Evolutionary conservation across 768 basidiomycete species (phyloP), one percentile per base, ranked within the genome.

Genomic region (Obba rivulosa): DNA sequence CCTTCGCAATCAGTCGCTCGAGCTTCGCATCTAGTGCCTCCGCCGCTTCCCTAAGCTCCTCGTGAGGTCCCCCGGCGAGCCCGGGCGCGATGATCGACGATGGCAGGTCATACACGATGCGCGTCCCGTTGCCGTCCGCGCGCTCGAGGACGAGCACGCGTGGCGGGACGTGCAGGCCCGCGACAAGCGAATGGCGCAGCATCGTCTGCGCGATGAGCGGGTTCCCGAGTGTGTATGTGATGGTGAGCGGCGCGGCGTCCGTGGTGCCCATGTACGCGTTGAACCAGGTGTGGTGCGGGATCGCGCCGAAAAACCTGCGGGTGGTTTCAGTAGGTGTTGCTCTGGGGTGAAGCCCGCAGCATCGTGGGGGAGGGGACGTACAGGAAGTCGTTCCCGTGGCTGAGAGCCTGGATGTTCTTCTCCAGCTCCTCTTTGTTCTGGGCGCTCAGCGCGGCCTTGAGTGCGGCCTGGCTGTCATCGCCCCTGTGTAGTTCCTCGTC

Each of bases 171-270:
- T 73, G 65, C 21, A 67, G 61, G 2, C 66, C 74, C 0, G 67
- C 71, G 14, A 61, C 61, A 37, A 70, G 54, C 49, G 78, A 75
- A 50, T 67, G 57, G 46, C 62, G 55, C 43, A 79, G 45, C 53
- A 80, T 70, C 2, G 57, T 60, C 48, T 75, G 69, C 0, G 77
- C 79, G 40, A 76, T 62, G 42, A 76, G 60, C 2, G 79, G 79
- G 59, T 79, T 79, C 16, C 78, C 78, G 47, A 78, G 64, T 23
- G 66, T 69, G 60, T 80, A 80, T 11, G 73, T 57, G 36, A 66
- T 55, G 28, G 28, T 31, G 28, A 31, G 13, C 28, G 28, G 28
- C 13, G 5, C 28, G 13, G 28, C 5, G 38, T 20, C 17, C 7
- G 45, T 4, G n/a, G 43, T 36, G 17, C 45, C 45, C 10, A 18